Evolutionary conservation across 768 basidiomycete species (phyloP), one percentile per base, ranked within the genome.

Genomic region (Xerocomellus chrysenteron): DNA sequence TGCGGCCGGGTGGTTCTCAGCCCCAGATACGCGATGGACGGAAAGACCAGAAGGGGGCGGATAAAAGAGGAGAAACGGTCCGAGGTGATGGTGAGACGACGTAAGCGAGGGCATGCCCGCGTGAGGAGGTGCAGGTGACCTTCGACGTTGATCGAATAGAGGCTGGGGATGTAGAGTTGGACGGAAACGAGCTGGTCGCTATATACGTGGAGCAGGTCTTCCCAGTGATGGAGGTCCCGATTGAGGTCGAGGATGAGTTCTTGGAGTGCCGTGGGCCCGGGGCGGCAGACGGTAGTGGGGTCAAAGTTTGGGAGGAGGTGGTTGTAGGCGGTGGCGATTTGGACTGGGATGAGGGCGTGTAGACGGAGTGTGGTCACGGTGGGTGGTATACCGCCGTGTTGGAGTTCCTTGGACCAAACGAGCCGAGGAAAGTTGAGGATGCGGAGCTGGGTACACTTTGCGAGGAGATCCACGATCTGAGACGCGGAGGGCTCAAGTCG

Each of bases 341-440:
- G 46, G 24, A 43, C 14, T 2, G 54, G 47, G 12, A 44, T 7
- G 32, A 52, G 13, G 28, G 14, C 8, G 14, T 40, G 41, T 17
- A 65, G 17, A 44, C 40, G 59, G 13, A 67, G 61, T 11, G 57
- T 64, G 12, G 55, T 54, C 28, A 70, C 45, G n/a, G 58, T 53
- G 28, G 57, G 46, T 7, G 60, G 52, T 24, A 62, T 32, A 21
- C 47, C 28, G 11, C 17, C 37, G 28, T 40, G 54, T 2, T 42
- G 12, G 9, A 59, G 39, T 2, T 47, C 55, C 32, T 19, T 52
- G 19, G 54, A 55, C 61, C 63, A 61, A 11, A 37, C 5, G 19
- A 68, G 21, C 19, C 9, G 26, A 19, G 47, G 57, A 28, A 37
- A 62, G 6, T 52, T 44, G 40, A 65, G 60, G 21, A 66, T 28